Base-by-base conservation (phyloP, 108 stramenopile species). In the Seminavis robusta region DNA sequence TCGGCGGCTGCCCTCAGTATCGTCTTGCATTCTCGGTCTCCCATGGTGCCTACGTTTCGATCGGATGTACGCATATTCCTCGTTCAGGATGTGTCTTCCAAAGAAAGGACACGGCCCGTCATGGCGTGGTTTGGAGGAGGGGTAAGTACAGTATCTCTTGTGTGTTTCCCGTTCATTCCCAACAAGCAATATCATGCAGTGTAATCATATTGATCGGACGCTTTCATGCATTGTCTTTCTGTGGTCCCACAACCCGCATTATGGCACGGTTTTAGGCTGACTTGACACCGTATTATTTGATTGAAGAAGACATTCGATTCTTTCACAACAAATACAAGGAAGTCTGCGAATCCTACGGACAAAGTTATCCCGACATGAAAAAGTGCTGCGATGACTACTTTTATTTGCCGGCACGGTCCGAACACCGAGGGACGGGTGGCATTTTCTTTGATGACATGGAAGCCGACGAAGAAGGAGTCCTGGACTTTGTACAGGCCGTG, bases 391-490 rank as follows among this genome's bases (percentile, higher is more conserved):
- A 94, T 55, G 94, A 88, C 24, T 97, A 97, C 71, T 97, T 97
- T 60, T 97, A 88, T 63, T 64, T 97, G 24, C 96, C 96, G 0
- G 88, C 88, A 25, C 60, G 96, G 17, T 65, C 69, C 13, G 96
- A 97, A 51, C 96, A 97, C 71, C 81, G 96, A 25, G 96, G 96
- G 4, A 88, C 90, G 13, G 96, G 96, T 28, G 96, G 96, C 3
- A 92, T 97, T 10, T 97, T 97, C 71, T 97, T 92, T 65, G 96
- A 97, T 63, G 96, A 97, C 60, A 56, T 95, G 24, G 66, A 73
- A 13, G 77, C 85, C 4, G 71, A 81, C 13, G 33, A 24, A 13
- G 17, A 29, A 42, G 11, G 48, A 6, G 50, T 79, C 7, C 34
- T 73, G 8, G 23, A 51, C 0, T 96, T 96, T 64, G 84, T 86